Percentiles rank a stretch among this genome's conserved stretches.
Conservation (phyloP, 2,329 filamentous ascomycete species). For the Hypoxylon sp. region DNA sequence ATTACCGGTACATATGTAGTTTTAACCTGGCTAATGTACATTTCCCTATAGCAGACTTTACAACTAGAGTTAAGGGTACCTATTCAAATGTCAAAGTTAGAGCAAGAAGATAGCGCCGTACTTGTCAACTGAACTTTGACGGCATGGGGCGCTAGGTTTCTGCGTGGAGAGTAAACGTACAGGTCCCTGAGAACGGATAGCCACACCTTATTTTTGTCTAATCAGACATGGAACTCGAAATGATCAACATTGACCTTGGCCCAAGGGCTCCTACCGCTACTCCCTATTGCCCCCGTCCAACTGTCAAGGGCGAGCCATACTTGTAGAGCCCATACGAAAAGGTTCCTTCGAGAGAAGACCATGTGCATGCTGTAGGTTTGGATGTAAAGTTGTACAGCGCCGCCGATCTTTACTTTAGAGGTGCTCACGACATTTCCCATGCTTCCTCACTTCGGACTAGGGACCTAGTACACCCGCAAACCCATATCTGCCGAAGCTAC, state of each 20-base stretch:
- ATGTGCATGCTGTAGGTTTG: not conserved
- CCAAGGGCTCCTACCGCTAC: not conserved
- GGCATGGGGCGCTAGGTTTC: not conserved
- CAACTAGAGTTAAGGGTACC: not conserved
- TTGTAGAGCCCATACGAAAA: not conserved
- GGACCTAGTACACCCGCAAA: conserved; percentile 1
- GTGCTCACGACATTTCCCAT: conserved; percentile 1
- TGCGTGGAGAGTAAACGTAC: not conserved
- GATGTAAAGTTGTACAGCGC: conserved; percentile 8
- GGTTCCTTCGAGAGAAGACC: not conserved
- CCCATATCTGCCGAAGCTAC: conserved; percentile 1
- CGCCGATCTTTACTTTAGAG: conserved; percentile 9
- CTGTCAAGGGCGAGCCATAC: not conserved
- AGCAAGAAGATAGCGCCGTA: not conserved
- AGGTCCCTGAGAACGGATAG: not conserved
- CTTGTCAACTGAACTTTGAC: not conserved
- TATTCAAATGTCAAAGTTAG: no score
- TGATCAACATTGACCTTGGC: not conserved
- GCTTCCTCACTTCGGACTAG: conserved; percentile 8
- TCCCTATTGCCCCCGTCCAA: not conserved
- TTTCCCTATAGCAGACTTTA: not conserved
- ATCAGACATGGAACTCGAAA: not conserved
- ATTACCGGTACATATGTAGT: no score
- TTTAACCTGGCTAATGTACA: not conserved
- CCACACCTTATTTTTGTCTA: not conserved